Conservation (phyloP, 148 eudicot species). For the Persicaria tinctoria region DNA sequence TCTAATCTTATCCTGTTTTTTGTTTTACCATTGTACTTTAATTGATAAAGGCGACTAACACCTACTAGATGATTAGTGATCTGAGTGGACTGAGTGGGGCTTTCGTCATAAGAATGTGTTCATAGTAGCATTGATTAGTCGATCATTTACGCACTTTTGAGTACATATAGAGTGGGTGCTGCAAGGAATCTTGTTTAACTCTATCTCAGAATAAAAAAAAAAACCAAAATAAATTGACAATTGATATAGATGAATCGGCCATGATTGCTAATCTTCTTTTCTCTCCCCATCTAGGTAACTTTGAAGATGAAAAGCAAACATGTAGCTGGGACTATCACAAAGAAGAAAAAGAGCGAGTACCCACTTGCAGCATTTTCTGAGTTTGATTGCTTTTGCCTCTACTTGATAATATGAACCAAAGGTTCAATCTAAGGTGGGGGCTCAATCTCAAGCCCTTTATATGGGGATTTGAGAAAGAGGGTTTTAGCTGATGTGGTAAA, state of each 20-base stretch:
- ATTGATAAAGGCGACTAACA: background rate
- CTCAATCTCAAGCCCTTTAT: background rate
- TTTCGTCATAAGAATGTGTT: background rate
- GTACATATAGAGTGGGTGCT: background rate
- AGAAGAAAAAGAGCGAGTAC: slow-evolving; percentile 70
- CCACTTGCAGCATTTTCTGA: background rate
- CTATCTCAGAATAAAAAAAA: background rate
- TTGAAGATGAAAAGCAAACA: slow-evolving; percentile 89
- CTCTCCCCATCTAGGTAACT: slow-evolving; percentile 34
- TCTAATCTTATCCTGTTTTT: background rate
- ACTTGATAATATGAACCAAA: background rate
- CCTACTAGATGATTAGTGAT: background rate
- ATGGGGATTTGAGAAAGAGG: background rate
- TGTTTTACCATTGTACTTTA: background rate
- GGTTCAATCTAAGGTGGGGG: background rate
- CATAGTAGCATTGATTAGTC: background rate
- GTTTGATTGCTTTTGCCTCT: background rate
- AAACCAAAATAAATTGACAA: background rate
- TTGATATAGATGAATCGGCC: slow-evolving; percentile 4
- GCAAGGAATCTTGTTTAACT: background rate
- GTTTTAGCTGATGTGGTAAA: slow-evolving; percentile 3
- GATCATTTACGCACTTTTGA: background rate
- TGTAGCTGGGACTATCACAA: slow-evolving; percentile 59
- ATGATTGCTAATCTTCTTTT: background rate
- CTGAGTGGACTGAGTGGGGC: background rate